Conservation (phyloP, 129 eudicot species). For the Chrysanthemum lavandulifolium region DNA sequence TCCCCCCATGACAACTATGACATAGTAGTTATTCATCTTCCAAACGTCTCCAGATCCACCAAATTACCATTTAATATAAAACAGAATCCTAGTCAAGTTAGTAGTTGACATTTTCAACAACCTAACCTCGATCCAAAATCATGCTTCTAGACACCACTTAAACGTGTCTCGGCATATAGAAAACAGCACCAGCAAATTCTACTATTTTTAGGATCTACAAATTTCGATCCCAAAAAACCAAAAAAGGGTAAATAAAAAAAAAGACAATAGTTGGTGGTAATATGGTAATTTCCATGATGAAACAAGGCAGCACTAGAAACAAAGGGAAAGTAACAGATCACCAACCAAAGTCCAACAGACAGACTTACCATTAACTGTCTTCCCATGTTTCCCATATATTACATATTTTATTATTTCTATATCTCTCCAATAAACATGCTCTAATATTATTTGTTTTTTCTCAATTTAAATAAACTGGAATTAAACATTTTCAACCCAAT, state of each 20-base stretch:
- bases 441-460: too few species aligned
- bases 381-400: constrained; percentile 24
- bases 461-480: too few species aligned
- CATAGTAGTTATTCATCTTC: too few species aligned
- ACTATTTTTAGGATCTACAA: constrained; percentile 16
- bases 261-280: constrained; percentile 1
- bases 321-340: constrained; percentile 31
- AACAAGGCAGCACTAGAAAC: constrained; percentile 15
- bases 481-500: too few species aligned
- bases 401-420: constrained; percentile 15
- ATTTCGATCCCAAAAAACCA: neutral
- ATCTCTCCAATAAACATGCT: constrained; percentile 2
- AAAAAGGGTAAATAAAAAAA: neutral
- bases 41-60: too few species aligned
- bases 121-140: neutral
- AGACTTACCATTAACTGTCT: constrained; percentile 37
- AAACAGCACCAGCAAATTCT: constrained; percentile 10
- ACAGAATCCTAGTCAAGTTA: too few species aligned
- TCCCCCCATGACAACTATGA: too few species aligned
- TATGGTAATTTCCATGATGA: constrained; percentile 29
- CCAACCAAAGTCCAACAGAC: constrained; percentile 33
- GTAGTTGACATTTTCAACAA: too few species aligned
- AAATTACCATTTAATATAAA: too few species aligned
- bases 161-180: neutral
- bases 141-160: neutral